phyloP scores from a whole-genome alignment of 331 rosid species.

The Malus hybrid region DNA sequence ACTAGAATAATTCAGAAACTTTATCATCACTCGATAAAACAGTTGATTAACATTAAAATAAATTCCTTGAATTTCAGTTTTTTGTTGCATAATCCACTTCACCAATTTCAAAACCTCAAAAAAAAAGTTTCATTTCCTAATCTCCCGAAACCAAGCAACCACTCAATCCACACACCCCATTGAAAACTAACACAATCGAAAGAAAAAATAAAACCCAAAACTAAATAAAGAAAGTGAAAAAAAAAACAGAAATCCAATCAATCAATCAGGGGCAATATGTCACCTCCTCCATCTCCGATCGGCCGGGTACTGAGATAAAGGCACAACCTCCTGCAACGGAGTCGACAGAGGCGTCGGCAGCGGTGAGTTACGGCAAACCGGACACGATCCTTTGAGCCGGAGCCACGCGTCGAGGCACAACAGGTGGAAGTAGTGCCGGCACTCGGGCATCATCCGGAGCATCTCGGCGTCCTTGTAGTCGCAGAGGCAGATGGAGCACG shows the following conservation, averaged over 20 bases:
- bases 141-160: not conserved
- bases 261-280: not conserved
- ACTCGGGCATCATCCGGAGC: constrained; percentile 91
- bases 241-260: not conserved
- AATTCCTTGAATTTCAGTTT: not conserved
- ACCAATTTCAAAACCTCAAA: not conserved
- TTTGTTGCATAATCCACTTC: not conserved
- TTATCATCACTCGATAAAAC: not conserved
- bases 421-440: constrained; percentile 70
- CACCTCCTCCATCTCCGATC: constrained; percentile 57
- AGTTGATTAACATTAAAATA: not conserved
- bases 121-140: constrained; percentile 5
- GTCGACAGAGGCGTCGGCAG: constrained; percentile 55
- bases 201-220: not conserved
- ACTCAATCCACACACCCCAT: not conserved
- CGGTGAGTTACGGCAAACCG: constrained; percentile 84
- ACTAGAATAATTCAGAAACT: not conserved
- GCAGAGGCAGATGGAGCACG: constrained; percentile 75
- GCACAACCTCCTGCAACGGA: constrained; percentile 63
- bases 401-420: constrained; percentile 80
- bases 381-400: constrained; percentile 85
- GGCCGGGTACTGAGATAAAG: constrained; percentile 60
- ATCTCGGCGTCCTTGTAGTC: constrained; percentile 73
- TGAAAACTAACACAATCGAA: not conserved
- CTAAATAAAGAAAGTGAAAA: not conserved